Evolutionary conservation across 1,139 yeast species (phyloP), one percentile per base, ranked within the genome.

Genomic region (Geotrichum histeridarum): DNA sequence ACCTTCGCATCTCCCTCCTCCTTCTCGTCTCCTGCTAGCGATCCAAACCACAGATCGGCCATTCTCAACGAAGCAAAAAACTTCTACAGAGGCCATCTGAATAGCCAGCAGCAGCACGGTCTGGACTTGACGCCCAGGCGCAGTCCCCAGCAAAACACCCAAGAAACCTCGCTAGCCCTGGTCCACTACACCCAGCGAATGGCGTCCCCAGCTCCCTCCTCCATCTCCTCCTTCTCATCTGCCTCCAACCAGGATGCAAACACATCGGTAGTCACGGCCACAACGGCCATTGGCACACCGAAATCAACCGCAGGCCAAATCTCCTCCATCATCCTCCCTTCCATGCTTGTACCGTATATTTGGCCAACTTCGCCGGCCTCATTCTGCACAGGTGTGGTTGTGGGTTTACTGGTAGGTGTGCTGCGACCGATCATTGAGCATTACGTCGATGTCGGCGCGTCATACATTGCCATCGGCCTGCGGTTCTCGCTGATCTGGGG

Each of bases 281-380:
- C 57, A 11, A 51, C 54, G 6, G 54, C 57, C 15, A 51, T 41
- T 27, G 54, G 53, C 12, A 30, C 32, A 18, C 50, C 54, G 8
- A 43, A 45, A 44, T 27, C 27, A 30, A 44, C 55, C n/a, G 35
- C 36, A 7, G 50, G 54, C 38, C 56, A 43, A 33, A 47, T 54
- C 27, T 54, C 56, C 3, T 54, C 59, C 11, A 48, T 53, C 33
- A 50, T 56, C n/a, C 45, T 60, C 15, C 57, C 61, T 4, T 45
- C 53, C 11, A 48, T 54, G 33, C 51, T 60, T 1, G 60, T 61
- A 14, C 64, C 64, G 8, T 60, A 58, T 49, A 59, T 61, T 42
- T 60, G 61, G 60, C 64, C 64, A 6, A 51, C 59, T 6, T 60
- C 63, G n/a, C 67, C 67, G 1, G 61, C 65, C 2, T 64, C 67